Evolutionary conservation across 176 grass and related monocot species (phyloP).

Genomic region (Alopecurus myosuroides): DNA sequence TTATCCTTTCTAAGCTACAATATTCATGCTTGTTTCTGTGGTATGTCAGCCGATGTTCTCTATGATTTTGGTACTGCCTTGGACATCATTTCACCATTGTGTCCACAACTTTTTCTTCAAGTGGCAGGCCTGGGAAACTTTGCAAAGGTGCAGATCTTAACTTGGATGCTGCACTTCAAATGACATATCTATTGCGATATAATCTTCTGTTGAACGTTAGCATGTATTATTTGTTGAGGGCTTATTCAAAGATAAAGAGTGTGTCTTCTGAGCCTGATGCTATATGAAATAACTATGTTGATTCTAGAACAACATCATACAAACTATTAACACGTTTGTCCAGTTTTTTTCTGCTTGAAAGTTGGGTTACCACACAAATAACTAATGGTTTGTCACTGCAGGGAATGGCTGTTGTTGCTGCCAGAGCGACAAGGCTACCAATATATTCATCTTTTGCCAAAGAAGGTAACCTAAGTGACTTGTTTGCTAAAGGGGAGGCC

Average conservation of each 20-base stretch:
- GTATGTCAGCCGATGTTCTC: slow-evolving; percentile 84
- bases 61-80: slow-evolving; percentile 91
- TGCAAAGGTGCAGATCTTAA: slow-evolving; percentile 58
- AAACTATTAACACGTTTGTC: background rate
- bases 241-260: background rate
- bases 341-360: background rate
- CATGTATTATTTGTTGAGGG: background rate
- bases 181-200: background rate
- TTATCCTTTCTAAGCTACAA: background rate
- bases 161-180: background rate
- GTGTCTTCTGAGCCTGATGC: background rate
- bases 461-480: slow-evolving; percentile 96
- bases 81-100: slow-evolving; percentile 90
- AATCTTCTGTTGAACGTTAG: background rate
- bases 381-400: slow-evolving; percentile 13
- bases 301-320: background rate
- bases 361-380: background rate
- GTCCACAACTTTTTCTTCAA: slow-evolving; percentile 97
- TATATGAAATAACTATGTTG: background rate
- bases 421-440: slow-evolving; percentile 83
- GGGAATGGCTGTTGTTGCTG: slow-evolving; percentile 94
- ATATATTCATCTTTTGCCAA: slow-evolving; percentile 98
- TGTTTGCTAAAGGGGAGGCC: slow-evolving; percentile 97
- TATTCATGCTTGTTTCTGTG: background rate
- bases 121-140: slow-evolving; percentile 90